Conservation (phyloP, 2,329 filamentous ascomycete species). For the Fusarium sp. region DNA sequence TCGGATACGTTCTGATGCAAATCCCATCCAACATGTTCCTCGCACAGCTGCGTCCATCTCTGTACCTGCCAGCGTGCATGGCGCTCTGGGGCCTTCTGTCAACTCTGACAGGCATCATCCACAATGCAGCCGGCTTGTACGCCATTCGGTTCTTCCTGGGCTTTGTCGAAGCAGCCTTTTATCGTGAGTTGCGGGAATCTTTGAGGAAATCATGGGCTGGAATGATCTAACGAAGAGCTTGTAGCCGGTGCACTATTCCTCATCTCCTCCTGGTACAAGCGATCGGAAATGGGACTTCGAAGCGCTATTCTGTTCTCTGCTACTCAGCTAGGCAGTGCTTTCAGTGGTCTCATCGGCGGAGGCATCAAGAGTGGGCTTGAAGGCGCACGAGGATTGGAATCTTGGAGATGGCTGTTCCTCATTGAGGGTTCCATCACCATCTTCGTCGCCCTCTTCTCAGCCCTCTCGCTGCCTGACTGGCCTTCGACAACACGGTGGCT, state of each 20-base stretch:
- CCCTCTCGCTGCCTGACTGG: conserved; percentile 5
- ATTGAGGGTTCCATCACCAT: conserved; percentile 18
- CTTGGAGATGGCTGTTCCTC: conserved; percentile 18
- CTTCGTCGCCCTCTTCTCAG: conserved; percentile 8
- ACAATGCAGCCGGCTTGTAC: neutral
- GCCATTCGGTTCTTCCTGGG: conserved; percentile 1
- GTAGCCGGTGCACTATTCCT: conserved; percentile 19
- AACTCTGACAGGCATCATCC: conserved; percentile 23
- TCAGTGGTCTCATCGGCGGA: conserved; percentile 14
- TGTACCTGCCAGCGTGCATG: conserved; percentile 12
- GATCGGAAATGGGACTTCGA: conserved; percentile 17
- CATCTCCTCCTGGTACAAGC: conserved; percentile 24
- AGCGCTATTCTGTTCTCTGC: conserved; percentile 19
- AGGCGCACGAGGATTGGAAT: conserved; percentile 11
- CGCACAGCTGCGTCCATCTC: neutral
- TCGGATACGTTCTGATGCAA: conserved; percentile 45
- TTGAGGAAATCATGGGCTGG: neutral
- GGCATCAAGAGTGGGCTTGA: conserved; percentile 14
- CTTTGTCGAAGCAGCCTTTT: conserved; percentile 3
- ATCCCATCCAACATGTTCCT: conserved; percentile 51
- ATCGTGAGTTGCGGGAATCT: neutral
- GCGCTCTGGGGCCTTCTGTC: conserved; percentile 32
- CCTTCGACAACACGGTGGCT: conserved; percentile 18
- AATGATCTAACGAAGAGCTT: neutral
- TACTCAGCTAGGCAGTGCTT: conserved; percentile 17